phyloP scores from a whole-genome alignment of 2,329 filamentous ascomycete species.

The Botryosphaeria dothidea region DNA sequence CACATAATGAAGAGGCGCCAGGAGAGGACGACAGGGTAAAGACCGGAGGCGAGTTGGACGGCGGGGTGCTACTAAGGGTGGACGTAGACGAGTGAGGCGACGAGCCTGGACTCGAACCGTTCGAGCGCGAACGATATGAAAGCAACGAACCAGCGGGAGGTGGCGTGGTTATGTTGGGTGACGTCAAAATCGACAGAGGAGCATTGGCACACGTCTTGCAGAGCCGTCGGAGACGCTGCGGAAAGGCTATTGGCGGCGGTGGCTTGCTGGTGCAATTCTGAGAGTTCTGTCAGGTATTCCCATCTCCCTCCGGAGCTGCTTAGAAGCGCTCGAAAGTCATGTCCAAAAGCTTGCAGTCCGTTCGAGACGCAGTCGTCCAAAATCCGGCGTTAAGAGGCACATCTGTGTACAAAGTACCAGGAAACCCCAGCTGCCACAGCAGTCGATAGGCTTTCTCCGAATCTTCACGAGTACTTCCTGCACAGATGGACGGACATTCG shows the following conservation, averaged over 20 bases:
- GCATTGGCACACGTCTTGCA: constrained; percentile 74
- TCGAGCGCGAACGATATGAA: constrained; percentile 3
- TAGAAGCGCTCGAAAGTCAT: not conserved
- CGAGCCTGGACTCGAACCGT: constrained; percentile 1
- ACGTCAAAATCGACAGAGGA: constrained; percentile 60
- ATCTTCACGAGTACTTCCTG: not conserved
- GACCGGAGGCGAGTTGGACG: constrained; percentile 1
- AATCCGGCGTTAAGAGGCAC: not conserved
- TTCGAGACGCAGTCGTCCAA: constrained; percentile 4
- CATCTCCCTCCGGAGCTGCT: not conserved
- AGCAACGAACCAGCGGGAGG: constrained; percentile 26
- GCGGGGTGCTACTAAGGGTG: constrained; percentile 26
- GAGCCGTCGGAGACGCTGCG: constrained; percentile 76
- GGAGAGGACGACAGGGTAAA: constrained; percentile 10
- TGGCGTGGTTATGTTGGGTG: constrained; percentile 23
- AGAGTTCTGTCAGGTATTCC: constrained; percentile 14
- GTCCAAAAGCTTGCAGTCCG: not conserved
- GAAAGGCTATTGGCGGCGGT: constrained; percentile 66
- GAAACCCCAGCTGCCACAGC: not conserved
- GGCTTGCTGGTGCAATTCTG: constrained; percentile 91
- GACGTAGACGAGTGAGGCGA: constrained; percentile 26
- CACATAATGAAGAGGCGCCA: not conserved
- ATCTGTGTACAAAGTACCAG: not conserved
- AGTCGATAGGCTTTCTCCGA: not conserved
- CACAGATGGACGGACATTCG: not conserved